phyloP scores from a whole-genome alignment of 495 filamentous ascomycete genomes.

The Patellaria atrata region DNA sequence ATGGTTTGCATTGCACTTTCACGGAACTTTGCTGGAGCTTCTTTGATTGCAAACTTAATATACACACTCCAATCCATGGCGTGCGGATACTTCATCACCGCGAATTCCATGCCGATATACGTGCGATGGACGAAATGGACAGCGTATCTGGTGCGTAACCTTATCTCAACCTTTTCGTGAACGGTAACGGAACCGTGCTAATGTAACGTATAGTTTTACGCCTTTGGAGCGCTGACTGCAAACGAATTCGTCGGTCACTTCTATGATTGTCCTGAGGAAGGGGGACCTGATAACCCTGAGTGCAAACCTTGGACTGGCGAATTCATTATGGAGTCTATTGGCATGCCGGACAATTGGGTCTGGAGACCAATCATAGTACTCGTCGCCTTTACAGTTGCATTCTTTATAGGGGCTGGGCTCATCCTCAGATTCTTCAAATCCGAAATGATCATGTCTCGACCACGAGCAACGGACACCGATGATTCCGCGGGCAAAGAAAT shows the following conservation, averaged over 20 bases:
- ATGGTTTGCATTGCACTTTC: conserved; percentile 39
- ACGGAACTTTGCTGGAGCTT: conserved; percentile 47
- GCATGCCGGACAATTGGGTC: conserved; percentile 48
- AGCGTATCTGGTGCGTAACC: conserved; percentile 33
- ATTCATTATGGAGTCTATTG: conserved; percentile 51
- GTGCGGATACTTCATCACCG: conserved; percentile 60
- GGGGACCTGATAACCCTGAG: conserved; percentile 38
- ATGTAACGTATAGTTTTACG: conserved; percentile 41
- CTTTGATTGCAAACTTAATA: conserved; percentile 49
- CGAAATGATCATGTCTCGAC: conserved; percentile 45
- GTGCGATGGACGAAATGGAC: conserved; percentile 57
- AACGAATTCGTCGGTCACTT: conserved; percentile 57
- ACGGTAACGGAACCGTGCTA: not conserved
- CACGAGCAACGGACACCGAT: conserved; percentile 40
- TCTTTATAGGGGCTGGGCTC: conserved; percentile 40
- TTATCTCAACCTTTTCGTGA: not conserved
- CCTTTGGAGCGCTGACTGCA: conserved; percentile 47
- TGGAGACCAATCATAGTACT: conserved; percentile 46
- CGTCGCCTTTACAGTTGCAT: conserved; percentile 40
- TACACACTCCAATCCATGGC: conserved; percentile 58
- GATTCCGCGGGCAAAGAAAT: conserved; percentile 47
- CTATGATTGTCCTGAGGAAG: conserved; percentile 51
- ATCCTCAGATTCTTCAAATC: conserved; percentile 43
- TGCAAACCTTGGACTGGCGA: conserved; percentile 52
- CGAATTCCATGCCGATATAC: conserved; percentile 56